Evolutionary conservation across 495 filamentous ascomycete genomes (phyloP).

Genomic region (Pyrenopolyporus hunteri): DNA sequence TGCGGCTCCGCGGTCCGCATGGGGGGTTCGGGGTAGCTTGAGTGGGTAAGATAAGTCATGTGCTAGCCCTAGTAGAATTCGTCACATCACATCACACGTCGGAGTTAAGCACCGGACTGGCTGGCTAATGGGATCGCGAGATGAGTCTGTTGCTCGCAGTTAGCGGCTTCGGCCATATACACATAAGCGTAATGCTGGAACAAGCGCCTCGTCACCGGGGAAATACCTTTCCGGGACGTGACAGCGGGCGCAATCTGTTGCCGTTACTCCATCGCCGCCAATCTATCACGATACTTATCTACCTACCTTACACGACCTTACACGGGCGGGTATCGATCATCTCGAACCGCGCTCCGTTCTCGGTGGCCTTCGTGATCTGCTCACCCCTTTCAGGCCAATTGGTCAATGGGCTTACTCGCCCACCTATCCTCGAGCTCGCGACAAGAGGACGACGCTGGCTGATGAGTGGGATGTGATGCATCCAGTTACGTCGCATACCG

Average conservation of each 20-base stretch:
- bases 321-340: too few species aligned
- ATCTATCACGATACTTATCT: slow-evolving; percentile 22
- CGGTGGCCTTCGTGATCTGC: slow-evolving; percentile 1
- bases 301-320: not conserved
- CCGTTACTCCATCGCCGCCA: slow-evolving; percentile 23
- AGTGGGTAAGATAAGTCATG: slow-evolving; percentile 27
- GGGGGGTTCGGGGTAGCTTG: not conserved
- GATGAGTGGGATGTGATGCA: slow-evolving; percentile 25
- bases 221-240: slow-evolving; percentile 26
- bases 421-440: slow-evolving; percentile 13
- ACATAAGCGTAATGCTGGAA: slow-evolving; percentile 21
- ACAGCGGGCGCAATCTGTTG: slow-evolving; percentile 32
- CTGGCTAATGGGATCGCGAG: slow-evolving; percentile 23
- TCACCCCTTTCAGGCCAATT: slow-evolving; percentile 6
- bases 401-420: slow-evolving; percentile 17
- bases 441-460: slow-evolving; percentile 13
- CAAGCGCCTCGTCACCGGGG: slow-evolving; percentile 17
- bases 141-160: slow-evolving; percentile 18
- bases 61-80: slow-evolving; percentile 15
- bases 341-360: slow-evolving; percentile 8
- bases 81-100: slow-evolving; percentile 33
- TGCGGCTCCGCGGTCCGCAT: slow-evolving; percentile 35
- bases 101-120: slow-evolving; percentile 19
- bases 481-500: slow-evolving; percentile 29
- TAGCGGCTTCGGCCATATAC: slow-evolving; percentile 5